Conservation (phyloP, 176 grass and related monocot genomes). For the Aegilops speltoides region DNA sequence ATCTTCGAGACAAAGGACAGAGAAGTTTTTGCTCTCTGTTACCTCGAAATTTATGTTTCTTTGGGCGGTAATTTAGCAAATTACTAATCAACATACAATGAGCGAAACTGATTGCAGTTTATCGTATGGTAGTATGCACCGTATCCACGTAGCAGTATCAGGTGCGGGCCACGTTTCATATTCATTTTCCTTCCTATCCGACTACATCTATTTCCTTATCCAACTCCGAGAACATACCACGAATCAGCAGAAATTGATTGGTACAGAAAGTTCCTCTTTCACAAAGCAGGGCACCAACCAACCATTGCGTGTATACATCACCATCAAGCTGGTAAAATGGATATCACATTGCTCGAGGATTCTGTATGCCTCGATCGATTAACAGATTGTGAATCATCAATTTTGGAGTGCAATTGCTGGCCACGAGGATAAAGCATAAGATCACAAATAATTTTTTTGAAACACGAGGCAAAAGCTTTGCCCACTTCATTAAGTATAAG, state of each 20-base stretch:
- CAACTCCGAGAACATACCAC: neutral
- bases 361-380: neutral
- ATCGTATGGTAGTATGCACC: neutral
- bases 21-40: neutral
- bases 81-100: neutral
- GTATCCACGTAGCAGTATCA: conserved; percentile 15
- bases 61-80: neutral
- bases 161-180: neutral
- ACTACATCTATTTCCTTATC: conserved; percentile 15
- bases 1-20: neutral
- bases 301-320: conserved; percentile 13
- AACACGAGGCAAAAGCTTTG: too few relatives aligned
- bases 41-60: neutral
- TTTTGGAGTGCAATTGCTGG: neutral
- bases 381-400: neutral
- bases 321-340: neutral
- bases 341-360: neutral
- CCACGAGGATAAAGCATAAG: neutral
- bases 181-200: conserved; percentile 9
- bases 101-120: neutral
- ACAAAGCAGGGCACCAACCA: neutral
- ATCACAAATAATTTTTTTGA: too few relatives aligned
- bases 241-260: conserved; percentile 2
- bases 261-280: neutral
- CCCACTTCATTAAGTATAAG: too few relatives aligned